Conservation (phyloP, 106 monocot species). For the Dendrobium nobile region DNA sequence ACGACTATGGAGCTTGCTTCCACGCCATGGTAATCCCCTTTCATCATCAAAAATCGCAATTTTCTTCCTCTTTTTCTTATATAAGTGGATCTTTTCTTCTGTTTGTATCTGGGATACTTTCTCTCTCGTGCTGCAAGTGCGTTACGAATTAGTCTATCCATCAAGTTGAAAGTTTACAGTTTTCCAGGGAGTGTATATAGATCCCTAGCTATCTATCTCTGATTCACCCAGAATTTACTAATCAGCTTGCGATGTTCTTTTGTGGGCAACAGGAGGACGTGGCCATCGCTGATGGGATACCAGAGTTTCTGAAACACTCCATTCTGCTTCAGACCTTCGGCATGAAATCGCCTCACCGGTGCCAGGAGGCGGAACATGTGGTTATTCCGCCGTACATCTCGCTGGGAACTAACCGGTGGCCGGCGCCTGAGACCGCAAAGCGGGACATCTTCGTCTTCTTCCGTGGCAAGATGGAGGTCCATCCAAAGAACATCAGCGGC, state of each 20-base stretch:
- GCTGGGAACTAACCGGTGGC: conserved; percentile 17
- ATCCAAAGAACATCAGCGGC: conserved; percentile 97
- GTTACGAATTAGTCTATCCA: too few species aligned
- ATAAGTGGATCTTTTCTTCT: neutral
- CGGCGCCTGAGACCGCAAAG: conserved; percentile 25
- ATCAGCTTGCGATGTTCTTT: neutral
- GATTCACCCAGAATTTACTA: neutral
- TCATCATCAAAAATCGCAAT: neutral
- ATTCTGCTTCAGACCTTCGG: conserved; percentile 89
- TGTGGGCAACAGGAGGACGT: conserved; percentile 43
- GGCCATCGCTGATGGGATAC: conserved; percentile 69
- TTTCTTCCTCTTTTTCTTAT: neutral
- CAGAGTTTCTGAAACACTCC: conserved; percentile 48
- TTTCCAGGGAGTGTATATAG: too few species aligned
- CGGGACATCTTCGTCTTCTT: conserved; percentile 82
- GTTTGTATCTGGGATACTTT: neutral
- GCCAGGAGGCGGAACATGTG: conserved; percentile 79
- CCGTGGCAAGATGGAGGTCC: conserved; percentile 94
- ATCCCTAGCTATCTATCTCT: too few species aligned
- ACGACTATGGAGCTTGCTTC: conserved; percentile 94
- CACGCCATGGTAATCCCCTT: conserved; percentile 60
- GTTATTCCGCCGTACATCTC: conserved; percentile 78
- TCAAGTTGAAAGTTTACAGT: too few species aligned
- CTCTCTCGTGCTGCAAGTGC: too few species aligned
- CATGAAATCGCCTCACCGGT: conserved; percentile 38